These are phyloP conservation scores for Alternaria triticimaculans DNA, from an alignment of 2,329 filamentous ascomycete genomes.

Conservation along the genomic window DNA sequence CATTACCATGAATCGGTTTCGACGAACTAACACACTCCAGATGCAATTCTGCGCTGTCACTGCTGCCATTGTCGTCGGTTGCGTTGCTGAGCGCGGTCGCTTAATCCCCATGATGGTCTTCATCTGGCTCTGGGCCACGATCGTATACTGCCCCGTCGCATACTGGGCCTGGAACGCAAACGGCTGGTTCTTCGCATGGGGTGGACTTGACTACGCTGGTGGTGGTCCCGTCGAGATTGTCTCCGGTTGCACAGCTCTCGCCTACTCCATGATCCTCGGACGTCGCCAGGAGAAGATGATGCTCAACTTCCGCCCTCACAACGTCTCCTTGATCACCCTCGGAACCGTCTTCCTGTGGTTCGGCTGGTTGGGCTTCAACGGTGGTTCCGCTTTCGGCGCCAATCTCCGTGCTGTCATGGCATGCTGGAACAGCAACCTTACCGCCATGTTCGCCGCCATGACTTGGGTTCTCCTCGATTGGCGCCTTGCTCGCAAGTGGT, in stretches of 20 bases:
- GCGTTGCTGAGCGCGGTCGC: slow-evolving; percentile 91
- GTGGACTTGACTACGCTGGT: slow-evolving; percentile 94
- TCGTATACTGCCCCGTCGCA: slow-evolving; percentile 95
- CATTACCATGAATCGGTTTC: background rate
- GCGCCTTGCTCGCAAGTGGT: slow-evolving; percentile 94
- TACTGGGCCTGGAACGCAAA: slow-evolving; percentile 98
- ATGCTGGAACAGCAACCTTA: slow-evolving; percentile 97
- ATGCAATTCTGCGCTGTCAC: slow-evolving; percentile 98
- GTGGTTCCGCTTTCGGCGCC: slow-evolving; percentile 90
- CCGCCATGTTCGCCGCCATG: slow-evolving; percentile 88
- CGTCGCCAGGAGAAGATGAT: slow-evolving; percentile 99
- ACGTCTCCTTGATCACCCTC: slow-evolving; percentile 95
- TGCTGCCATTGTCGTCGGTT: slow-evolving; percentile 87
- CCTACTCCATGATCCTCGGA: slow-evolving; percentile 94
- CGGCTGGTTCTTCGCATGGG: slow-evolving; percentile 90
- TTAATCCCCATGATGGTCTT: slow-evolving; percentile 95
- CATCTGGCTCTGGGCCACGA: slow-evolving; percentile 92
- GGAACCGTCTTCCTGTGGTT: slow-evolving; percentile 98
- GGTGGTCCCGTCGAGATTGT: slow-evolving; percentile 97
- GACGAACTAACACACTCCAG: slow-evolving; percentile 54
- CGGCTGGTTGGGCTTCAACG: slow-evolving; percentile 99
- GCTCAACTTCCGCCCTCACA: slow-evolving; percentile 99
- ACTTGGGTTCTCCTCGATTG: slow-evolving; percentile 97
- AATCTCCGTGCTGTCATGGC: slow-evolving; percentile 95
- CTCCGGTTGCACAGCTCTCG: slow-evolving; percentile 89